A percentile compares a stretch with the other conserved stretches of the same genome.
These are phyloP conservation scores for Oenanthe javanica DNA, from an alignment of 140 eudicot species.

Conservation along the genomic window DNA sequence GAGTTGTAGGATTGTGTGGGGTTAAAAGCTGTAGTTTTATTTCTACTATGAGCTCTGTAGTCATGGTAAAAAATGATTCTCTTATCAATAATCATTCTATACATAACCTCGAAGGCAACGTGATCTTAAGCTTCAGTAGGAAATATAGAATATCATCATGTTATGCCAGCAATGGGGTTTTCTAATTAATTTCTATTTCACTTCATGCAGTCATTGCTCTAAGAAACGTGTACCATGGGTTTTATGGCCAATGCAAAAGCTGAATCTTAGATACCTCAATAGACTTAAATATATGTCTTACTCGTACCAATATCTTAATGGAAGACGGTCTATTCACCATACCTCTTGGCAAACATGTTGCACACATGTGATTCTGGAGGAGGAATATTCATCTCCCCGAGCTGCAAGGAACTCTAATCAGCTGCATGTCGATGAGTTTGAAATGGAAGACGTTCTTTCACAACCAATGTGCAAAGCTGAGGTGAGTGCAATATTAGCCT, in stretches of 20 bases:
- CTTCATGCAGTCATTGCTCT: conserved; percentile 20
- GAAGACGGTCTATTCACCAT: conserved; percentile 22
- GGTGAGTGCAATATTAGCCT: conserved; percentile 28
- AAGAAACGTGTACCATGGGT: conserved; percentile 25
- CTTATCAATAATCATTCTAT: background rate
- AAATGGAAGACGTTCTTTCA: conserved; percentile 25
- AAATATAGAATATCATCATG: background rate
- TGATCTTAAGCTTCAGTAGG: background rate
- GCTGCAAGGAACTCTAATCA: conserved; percentile 31
- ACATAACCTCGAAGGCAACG: background rate
- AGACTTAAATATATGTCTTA: conserved; percentile 18
- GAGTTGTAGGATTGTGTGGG: background rate
- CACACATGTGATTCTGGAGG: conserved; percentile 44
- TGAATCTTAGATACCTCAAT: conserved; percentile 11
- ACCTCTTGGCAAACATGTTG: conserved; percentile 35
- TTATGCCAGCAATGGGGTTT: background rate
- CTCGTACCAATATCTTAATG: conserved; percentile 14
- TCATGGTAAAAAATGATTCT: background rate
- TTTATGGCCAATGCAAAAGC: conserved; percentile 25
- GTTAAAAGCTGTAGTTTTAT: background rate
- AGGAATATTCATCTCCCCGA: conserved; percentile 32
- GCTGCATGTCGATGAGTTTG: conserved; percentile 18
- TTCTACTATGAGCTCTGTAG: background rate
- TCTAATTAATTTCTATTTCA: background rate
- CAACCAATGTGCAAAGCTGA: conserved; percentile 42